Evolutionary conservation across 192 early-diverging fungal genomes (phyloP), one percentile per base, ranked within the genome.

Genomic region (Coemansia sp.): DNA sequence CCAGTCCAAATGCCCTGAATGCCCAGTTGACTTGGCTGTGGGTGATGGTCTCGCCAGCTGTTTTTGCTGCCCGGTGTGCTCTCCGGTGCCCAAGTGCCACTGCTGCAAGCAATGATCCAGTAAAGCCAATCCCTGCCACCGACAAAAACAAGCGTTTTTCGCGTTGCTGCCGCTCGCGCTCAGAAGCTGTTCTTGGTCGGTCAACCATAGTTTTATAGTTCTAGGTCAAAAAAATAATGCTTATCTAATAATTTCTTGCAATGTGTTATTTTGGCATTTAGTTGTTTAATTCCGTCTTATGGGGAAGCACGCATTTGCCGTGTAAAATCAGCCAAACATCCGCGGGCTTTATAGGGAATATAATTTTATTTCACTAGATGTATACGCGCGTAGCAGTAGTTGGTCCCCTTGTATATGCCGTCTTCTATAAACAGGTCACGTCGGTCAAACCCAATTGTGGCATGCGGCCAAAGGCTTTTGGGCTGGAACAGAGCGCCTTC

Each of bases 401-500:
- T 87, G 60, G 72, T 68, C 43, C 87, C 85, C 68, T 92, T 92
- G 73, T 79, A 91, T 38, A 92, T 71, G 29, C 86, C 84, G 61
- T 91, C 84, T 58, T 88, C 83, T 21, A 83, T 39, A 52, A 89
- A 89, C 15, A 90, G 74, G 65, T 92, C 90, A 22, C 84, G 81
- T 43, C 75, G 62, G 39, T 76, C 85, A 61, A 69, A 91, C 2
- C 89, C 89, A 15, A 92, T 54, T 1, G 91, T 92, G 56, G 86
- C 84, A 62, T 91, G 89, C 8, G 90, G 90, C 78, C 70, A 82
- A 64, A 84, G 88, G 48, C 68, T 73, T 68, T 86, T 64, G 17
- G 91, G 83, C 55, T 85, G 82, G 64, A 91, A 92, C 59, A 87
- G 57, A n/a, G 84, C 85, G 32, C 86, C 85, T 47, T 90, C 85